Evolutionary conservation across 805 yeast species (phyloP).

Genomic region (Candida gorgasii): DNA sequence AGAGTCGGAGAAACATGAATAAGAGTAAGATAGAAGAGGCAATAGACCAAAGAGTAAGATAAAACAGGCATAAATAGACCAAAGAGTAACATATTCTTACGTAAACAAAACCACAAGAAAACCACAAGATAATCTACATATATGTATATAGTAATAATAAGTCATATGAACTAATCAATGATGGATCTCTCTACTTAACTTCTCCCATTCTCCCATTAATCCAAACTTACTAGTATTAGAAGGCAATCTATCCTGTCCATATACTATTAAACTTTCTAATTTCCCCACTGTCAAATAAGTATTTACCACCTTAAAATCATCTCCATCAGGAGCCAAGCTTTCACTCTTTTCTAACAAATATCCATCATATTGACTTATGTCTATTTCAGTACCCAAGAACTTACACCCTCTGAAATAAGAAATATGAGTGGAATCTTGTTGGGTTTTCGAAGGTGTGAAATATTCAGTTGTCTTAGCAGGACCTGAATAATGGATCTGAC

Average conservation of each 20-base stretch:
- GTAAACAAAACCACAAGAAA: too few species aligned
- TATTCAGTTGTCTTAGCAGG: slow-evolving; percentile 32
- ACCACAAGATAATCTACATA: too few species aligned
- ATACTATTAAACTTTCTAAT: slow-evolving; percentile 23
- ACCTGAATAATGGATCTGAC: slow-evolving; percentile 30
- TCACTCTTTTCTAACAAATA: slow-evolving; percentile 29
- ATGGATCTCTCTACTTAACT: slow-evolving; percentile 18
- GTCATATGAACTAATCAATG: too few species aligned
- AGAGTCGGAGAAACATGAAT: not conserved
- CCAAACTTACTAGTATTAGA: slow-evolving; percentile 25
- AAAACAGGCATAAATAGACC: too few species aligned
- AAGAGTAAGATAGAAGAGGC: not conserved
- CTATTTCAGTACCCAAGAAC: slow-evolving; percentile 26
- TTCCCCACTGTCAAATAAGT: slow-evolving; percentile 24
- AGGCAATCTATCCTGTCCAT: slow-evolving; percentile 33
- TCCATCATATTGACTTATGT: slow-evolving; percentile 22
- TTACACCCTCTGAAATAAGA: slow-evolving; percentile 39
- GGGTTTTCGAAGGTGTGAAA: slow-evolving; percentile 31
- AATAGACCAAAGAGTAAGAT: too few species aligned
- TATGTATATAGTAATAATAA: slow-evolving; percentile 7
- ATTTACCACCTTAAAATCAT: slow-evolving; percentile 21
- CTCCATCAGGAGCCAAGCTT: slow-evolving; percentile 19
- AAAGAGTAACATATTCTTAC: too few species aligned
- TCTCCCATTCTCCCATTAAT: slow-evolving; percentile 30
- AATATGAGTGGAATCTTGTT: slow-evolving; percentile 18